A percentile compares a stretch with the other conserved stretches of the same genome.
Conservation (phyloP, 139 green algal species). For the Closterium sp. region DNA sequence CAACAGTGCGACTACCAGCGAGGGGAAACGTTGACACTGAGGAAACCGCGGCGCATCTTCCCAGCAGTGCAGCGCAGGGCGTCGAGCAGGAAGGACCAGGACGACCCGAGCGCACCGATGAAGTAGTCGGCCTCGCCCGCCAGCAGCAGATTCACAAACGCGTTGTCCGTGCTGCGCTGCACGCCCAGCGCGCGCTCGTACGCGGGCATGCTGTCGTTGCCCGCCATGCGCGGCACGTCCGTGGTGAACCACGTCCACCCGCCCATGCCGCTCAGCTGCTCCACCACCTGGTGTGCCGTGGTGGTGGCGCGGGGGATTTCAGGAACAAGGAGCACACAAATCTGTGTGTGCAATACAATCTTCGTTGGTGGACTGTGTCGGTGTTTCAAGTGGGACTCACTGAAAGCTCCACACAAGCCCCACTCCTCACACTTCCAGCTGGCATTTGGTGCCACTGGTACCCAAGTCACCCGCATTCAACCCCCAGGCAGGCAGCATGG, state of each 20-base stretch:
- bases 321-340: too few species aligned
- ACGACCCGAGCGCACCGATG: conserved; percentile 12
- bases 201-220: not conserved
- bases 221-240: not conserved
- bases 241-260: conserved; percentile 19
- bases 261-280: not conserved
- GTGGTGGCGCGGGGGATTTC: not conserved
- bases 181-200: not conserved
- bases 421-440: too few species aligned
- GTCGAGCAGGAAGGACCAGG: conserved; percentile 10
- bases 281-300: not conserved
- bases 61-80: not conserved
- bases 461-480: not conserved
- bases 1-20: not conserved
- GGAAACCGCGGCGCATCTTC: not conserved
- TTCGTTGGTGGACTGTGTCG: too few species aligned
- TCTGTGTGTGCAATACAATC: too few species aligned
- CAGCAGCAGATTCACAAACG: conserved; percentile 34
- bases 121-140: conserved; percentile 16
- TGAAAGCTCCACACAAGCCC: too few species aligned
- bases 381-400: too few species aligned
- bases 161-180: conserved; percentile 6
- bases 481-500: not conserved
- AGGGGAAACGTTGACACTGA: not conserved
- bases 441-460: too few species aligned